Conservation (phyloP, 805 yeast species). For the Cyberlindnera bimundalis region DNA sequence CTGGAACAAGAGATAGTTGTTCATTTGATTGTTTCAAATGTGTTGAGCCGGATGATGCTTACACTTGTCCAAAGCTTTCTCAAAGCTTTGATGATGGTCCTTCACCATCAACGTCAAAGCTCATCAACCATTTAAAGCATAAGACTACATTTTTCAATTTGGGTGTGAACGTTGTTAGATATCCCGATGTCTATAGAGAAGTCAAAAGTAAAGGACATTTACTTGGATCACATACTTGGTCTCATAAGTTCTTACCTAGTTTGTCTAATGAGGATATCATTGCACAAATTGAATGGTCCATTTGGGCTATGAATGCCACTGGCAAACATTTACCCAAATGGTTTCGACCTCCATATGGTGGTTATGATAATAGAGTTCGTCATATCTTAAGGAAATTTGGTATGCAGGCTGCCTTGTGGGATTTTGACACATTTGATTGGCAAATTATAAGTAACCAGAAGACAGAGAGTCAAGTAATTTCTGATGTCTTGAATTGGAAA, state of each 20-base stretch:
- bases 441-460: conserved; percentile 52
- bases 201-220: conserved; percentile 66
- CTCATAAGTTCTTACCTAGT: conserved; percentile 79
- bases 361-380: conserved; percentile 83
- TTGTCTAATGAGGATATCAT: conserved; percentile 75
- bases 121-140: conserved; percentile 50
- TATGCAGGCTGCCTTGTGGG: conserved; percentile 87
- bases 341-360: conserved; percentile 97
- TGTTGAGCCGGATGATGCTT: conserved; percentile 69
- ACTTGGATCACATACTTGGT: conserved; percentile 89
- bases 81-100: conserved; percentile 98
- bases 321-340: conserved; percentile 83
- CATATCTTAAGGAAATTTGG: conserved; percentile 80
- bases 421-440: conserved; percentile 91
- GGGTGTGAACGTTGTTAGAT: conserved; percentile 74
- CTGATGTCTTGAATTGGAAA: conserved; percentile 56
- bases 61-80: conserved; percentile 67
- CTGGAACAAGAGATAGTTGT: conserved; percentile 51
- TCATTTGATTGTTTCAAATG: conserved; percentile 87
- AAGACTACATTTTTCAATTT: conserved; percentile 80
- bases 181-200: conserved; percentile 66
- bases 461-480: conserved; percentile 49
- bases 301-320: conserved; percentile 98
- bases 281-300: conserved; percentile 91
- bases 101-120: conserved; percentile 58